A percentile compares a stretch with the other conserved stretches of the same genome.
Evolutionary conservation across 177 flowering plant genomes (phyloP).

Genomic region (Vitis hybrid): DNA sequence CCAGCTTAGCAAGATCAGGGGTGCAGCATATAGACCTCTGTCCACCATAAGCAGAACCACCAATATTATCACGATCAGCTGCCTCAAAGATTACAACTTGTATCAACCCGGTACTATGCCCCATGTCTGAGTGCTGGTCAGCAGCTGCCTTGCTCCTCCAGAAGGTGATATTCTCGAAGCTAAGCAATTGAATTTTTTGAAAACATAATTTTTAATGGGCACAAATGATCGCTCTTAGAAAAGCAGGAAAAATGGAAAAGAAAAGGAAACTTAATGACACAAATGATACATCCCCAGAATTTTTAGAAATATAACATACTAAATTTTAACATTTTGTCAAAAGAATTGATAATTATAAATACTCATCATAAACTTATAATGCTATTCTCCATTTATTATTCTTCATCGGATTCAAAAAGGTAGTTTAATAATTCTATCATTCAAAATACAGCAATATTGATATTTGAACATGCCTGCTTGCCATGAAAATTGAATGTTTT

Average conservation of each 20-base stretch:
- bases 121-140: constrained; percentile 40
- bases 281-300: background rate
- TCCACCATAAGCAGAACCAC: constrained; percentile 97
- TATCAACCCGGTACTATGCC: constrained; percentile 58
- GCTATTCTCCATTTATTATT: too few species aligned
- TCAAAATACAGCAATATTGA: too few species aligned
- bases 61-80: constrained; percentile 88
- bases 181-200: constrained; percentile 14
- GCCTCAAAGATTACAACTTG: constrained; percentile 89
- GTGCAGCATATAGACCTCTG: constrained; percentile 94
- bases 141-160: constrained; percentile 77
- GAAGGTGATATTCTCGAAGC: constrained; percentile 86
- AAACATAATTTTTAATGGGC: background rate
- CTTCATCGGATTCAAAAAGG: too few species aligned
- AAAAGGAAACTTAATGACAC: too few species aligned
- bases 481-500: too few species aligned
- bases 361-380: too few species aligned
- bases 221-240: background rate
- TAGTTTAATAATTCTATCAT: too few species aligned
- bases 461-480: too few species aligned
- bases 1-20: constrained; percentile 90
- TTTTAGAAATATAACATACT: background rate
- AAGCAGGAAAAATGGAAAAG: background rate
- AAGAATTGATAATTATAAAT: too few species aligned
- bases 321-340: too few species aligned